Percentiles rank a stretch among this genome's conserved stretches.
phyloP scores from a whole-genome alignment of 139 green algal genomes.

The Chlorella sp. region DNA sequence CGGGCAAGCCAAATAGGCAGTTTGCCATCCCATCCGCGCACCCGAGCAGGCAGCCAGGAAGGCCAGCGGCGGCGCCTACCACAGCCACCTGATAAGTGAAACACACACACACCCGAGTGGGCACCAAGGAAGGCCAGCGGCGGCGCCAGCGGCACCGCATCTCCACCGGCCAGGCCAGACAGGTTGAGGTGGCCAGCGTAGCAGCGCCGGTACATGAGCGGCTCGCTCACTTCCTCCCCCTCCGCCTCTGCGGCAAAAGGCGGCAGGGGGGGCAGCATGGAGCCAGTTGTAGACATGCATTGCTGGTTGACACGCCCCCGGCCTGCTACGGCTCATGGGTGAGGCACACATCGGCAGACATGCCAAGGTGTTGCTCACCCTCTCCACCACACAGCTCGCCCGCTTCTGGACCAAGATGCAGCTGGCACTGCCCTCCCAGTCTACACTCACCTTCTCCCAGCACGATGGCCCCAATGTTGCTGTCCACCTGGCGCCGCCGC shows the following conservation, averaged over 20 bases:
- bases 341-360: no score
- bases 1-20: no score
- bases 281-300: background rate
- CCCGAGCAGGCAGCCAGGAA: background rate
- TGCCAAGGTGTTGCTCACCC: no score
- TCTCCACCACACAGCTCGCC: no score
- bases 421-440: background rate
- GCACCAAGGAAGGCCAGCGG: slow-evolving; percentile 21
- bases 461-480: slow-evolving; percentile 25
- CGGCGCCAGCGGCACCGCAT: slow-evolving; percentile 9
- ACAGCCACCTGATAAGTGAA: background rate
- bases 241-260: background rate
- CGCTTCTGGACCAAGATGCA: background rate
- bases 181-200: slow-evolving; percentile 68
- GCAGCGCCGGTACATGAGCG: slow-evolving; percentile 37
- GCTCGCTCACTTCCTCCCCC: slow-evolving; percentile 30
- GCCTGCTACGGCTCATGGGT: no score
- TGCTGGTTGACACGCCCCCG: no score
- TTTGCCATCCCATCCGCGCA: no score
- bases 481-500: slow-evolving; percentile 24
- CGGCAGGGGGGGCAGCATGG: background rate
- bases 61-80: background rate
- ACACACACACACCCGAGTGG: background rate
- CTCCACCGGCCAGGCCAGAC: background rate
- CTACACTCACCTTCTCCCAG: background rate